These are phyloP conservation scores for Rhodotorula babjevae DNA, from an alignment of 768 basidiomycete genomes.

Conservation along the genomic window DNA sequence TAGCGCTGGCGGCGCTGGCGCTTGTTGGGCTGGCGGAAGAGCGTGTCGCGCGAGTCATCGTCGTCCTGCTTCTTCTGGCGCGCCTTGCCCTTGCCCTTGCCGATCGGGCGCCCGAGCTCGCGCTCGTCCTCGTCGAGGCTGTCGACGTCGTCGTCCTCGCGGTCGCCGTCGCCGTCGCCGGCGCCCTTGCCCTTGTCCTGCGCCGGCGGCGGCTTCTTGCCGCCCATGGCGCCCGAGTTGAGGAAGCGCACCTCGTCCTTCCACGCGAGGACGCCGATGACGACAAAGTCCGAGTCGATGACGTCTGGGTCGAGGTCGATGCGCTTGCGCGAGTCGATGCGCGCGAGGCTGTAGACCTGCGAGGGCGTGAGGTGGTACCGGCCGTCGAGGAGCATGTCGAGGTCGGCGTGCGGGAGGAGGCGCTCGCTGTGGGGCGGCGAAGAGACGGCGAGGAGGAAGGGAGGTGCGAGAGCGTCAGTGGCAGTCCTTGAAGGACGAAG, in stretches of 20 bases:
- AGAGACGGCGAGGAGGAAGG: no score
- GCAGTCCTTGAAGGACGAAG: background rate
- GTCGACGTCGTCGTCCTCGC: conserved; percentile 39
- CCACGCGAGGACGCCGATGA: conserved; percentile 91
- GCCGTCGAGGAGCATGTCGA: conserved; percentile 73
- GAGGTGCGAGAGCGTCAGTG: background rate
- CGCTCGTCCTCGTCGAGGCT: background rate
- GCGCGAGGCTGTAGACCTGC: conserved; percentile 76
- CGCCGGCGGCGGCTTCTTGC: conserved; percentile 1
- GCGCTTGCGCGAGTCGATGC: conserved; percentile 66
- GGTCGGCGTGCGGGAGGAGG: conserved; percentile 63
- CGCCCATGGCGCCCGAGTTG: conserved; percentile 43
- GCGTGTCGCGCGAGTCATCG: background rate
- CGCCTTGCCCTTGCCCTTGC: conserved; percentile 7
- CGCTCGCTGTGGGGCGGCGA: conserved; percentile 54
- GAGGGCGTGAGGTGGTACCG: conserved; percentile 87
- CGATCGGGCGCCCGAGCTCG: background rate
- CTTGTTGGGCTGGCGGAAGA: background rate
- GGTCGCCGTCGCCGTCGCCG: conserved; percentile 41
- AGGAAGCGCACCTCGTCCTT: conserved; percentile 63
- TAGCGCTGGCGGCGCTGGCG: conserved; percentile 63
- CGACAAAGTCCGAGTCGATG: conserved; percentile 87
- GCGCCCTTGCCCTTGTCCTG: conserved; percentile 40
- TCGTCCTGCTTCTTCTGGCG: background rate
- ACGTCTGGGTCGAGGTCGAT: conserved; percentile 68